These are phyloP conservation scores for Sorghum bicolor DNA, from an alignment of 176 grass and related monocot species.

Conservation along the genomic window DNA sequence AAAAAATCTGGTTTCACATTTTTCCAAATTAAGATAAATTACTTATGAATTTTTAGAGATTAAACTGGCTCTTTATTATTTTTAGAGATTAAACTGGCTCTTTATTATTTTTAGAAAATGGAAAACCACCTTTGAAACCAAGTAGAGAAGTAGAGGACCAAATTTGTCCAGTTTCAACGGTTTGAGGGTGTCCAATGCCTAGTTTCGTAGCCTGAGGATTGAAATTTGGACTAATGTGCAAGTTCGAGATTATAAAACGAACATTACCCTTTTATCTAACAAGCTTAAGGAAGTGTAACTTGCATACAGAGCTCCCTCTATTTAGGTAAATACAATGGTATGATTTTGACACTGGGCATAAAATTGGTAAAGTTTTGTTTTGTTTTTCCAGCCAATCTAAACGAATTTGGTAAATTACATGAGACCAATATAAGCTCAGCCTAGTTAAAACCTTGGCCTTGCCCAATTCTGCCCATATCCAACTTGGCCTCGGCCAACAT, in stretches of 20 bases:
- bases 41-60: background rate
- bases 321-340: background rate
- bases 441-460: slow-evolving; percentile 7
- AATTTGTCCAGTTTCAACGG: background rate
- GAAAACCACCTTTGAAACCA: background rate
- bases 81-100: background rate
- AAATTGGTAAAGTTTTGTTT: background rate
- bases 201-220: background rate
- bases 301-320: background rate
- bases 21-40: background rate
- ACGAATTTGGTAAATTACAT: background rate
- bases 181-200: background rate
- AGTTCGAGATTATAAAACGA: background rate
- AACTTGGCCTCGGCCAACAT: background rate
- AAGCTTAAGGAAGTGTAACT: background rate
- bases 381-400: background rate
- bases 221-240: background rate
- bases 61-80: background rate
- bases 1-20: background rate
- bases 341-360: background rate
- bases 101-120: background rate
- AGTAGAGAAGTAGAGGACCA: background rate
- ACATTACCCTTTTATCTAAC: background rate
- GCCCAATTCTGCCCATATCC: background rate
- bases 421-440: background rate